Percentiles rank a stretch among this genome's conserved stretches.
These are phyloP conservation scores for Aspergillus ochraceoroseus DNA, from an alignment of 2,329 filamentous ascomycete species.

Conservation along the genomic window DNA sequence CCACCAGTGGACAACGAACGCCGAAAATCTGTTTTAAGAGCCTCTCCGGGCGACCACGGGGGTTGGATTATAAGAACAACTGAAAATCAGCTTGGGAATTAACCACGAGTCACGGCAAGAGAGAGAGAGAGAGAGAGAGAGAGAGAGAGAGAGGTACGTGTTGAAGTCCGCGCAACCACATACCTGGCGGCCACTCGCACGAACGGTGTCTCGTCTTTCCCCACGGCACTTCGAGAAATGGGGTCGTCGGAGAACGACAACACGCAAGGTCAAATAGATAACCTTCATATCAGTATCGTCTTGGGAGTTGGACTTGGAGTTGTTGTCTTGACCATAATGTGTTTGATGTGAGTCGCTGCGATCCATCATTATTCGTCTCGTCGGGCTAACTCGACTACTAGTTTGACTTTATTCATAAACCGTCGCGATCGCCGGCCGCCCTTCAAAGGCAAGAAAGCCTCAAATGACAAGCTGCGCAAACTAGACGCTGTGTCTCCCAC, in stretches of 20 bases:
- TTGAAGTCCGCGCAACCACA: too few relatives aligned
- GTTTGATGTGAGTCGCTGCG: conserved; percentile 29
- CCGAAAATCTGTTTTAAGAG: too few relatives aligned
- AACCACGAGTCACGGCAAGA: neutral
- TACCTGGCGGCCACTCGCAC: conserved; percentile 7
- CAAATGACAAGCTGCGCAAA: conserved; percentile 32
- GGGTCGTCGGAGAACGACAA: conserved; percentile 18
- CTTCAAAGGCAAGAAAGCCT: conserved; percentile 23
- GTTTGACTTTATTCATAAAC: conserved; percentile 33
- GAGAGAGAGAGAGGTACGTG: too few relatives aligned
- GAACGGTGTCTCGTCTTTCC: conserved; percentile 2
- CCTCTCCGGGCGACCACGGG: too few relatives aligned
- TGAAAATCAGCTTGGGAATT: too few relatives aligned
- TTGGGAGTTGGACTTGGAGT: conserved; percentile 32
- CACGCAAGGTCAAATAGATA: conserved; percentile 17
- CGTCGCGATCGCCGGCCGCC: conserved; percentile 26
- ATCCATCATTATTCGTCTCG: too few relatives aligned
- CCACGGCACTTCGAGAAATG: conserved; percentile 13
- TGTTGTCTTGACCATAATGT: conserved; percentile 30
- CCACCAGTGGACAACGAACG: neutral
- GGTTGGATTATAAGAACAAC: too few relatives aligned
- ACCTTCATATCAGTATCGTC: conserved; percentile 32
- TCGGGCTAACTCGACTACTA: too few relatives aligned
- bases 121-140: neutral
- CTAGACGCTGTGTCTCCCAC: conserved; percentile 36